These are phyloP conservation scores for Neofusicoccum sp. DNA, from an alignment of 2,329 filamentous ascomycete species.

Conservation along the genomic window DNA sequence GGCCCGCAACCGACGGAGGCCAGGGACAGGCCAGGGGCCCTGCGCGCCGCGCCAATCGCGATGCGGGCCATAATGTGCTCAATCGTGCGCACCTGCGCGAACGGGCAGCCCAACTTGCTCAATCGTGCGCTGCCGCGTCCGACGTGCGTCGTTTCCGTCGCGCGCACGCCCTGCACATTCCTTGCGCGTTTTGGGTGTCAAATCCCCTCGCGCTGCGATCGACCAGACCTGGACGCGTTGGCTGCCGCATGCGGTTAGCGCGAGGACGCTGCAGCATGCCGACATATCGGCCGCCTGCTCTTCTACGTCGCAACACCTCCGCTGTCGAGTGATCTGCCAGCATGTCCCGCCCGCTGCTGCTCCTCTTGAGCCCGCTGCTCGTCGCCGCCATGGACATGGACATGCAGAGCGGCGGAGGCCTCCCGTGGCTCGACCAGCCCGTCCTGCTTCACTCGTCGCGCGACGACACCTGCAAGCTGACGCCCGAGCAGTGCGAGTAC, in stretches of 20 bases:
- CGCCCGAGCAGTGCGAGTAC: constrained; percentile 13
- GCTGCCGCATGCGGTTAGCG: neutral
- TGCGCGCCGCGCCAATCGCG: neutral
- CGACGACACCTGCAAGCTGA: constrained; percentile 12
- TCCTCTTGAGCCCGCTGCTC: neutral
- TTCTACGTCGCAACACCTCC: neutral
- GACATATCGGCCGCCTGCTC: neutral
- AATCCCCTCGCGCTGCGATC: neutral
- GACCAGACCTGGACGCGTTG: neutral
- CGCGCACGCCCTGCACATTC: neutral
- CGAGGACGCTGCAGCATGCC: neutral
- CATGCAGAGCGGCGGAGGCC: neutral
- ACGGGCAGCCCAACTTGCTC: neutral
- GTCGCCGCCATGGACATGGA: neutral
- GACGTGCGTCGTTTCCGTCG: neutral
- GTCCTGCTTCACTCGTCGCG: constrained; percentile 19
- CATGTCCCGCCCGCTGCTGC: neutral
- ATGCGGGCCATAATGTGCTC: constrained; percentile 14
- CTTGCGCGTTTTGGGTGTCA: neutral
- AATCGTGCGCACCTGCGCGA: neutral
- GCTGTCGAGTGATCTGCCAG: neutral
- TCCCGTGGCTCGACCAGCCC: constrained; percentile 14
- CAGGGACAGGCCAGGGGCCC: no score
- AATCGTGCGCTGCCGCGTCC: neutral
- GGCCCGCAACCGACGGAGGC: no score